Base-by-base conservation (phyloP, 1,284 basidiomycete genomes). In the Marasmius sp. region DNA sequence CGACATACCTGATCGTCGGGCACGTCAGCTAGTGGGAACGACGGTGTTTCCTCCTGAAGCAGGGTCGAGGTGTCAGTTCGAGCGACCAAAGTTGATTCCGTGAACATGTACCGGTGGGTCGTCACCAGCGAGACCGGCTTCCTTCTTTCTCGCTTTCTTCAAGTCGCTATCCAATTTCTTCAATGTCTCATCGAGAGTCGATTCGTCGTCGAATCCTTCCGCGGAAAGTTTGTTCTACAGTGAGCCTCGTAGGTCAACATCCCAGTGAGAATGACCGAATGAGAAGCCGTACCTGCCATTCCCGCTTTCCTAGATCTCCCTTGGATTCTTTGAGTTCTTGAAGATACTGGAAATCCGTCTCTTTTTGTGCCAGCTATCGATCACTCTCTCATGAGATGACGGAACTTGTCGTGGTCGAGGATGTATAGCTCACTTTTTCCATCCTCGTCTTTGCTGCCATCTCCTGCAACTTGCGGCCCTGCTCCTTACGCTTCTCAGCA, bases 391-490 rank as follows among this genome's bases (percentile, higher is more conserved):
- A 51, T 16, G 36, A 59, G 27, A 14, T 10, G 22, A 11, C 33
- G 37, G 38, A 45, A 22, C 14, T 61, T 50, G 37, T 37, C 16
- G 52, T 7, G 16, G n/a, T 45, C 34, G 41, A 7, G 37, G 11
- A 12, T 12, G n/a, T n/a, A 8, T 14, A 37, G 65, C 73, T n/a
- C 61, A 91, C 93, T 82, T 95, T 97, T 68, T 98, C 95, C 66
- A 87, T 78, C 10, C 97, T 79, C 65, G 90, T 90, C 72, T 90
- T 93, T 0, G 93, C 90, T n/a, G 94, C 93, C 70, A 97, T 87
- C 74, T 98, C 95, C 74, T 97, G 95, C 53, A 99, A 72, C 68
- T 95, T 89, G 60, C 86, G 83, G 0, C 94, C 95, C 64, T 95
- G 91, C 72, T 97, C 94, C 69, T 85, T 89, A 63, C 92, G 80